These are phyloP conservation scores for Gentiana macrophylla DNA, from an alignment of 257 asterid species.

Conservation along the genomic window DNA sequence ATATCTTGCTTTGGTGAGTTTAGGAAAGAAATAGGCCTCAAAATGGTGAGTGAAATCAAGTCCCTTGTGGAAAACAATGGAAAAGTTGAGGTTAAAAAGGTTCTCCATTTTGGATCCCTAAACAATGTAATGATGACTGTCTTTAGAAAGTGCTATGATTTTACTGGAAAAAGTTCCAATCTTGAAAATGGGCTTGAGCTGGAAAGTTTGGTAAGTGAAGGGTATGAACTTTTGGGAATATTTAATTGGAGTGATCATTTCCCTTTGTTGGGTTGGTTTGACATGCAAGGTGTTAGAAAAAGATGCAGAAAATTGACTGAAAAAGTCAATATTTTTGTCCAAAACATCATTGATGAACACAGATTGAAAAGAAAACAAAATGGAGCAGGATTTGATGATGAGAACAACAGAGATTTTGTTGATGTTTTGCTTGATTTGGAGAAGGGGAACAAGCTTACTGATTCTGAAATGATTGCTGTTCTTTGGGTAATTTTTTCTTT, in stretches of 20 bases:
- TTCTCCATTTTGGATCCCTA: slow-evolving; percentile 48
- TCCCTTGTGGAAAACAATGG: slow-evolving; percentile 22
- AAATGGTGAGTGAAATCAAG: slow-evolving; percentile 35
- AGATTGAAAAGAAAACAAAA: slow-evolving; percentile 21
- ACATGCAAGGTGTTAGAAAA: slow-evolving; percentile 57
- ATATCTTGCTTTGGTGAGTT: slow-evolving; percentile 25
- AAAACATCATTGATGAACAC: slow-evolving; percentile 51
- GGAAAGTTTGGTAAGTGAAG: slow-evolving; percentile 54
- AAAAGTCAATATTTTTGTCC: slow-evolving; percentile 46
- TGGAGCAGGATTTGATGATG: slow-evolving; percentile 7
- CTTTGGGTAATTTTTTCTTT: slow-evolving; percentile 47
- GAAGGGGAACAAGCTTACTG: slow-evolving; percentile 40
- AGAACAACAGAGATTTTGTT: slow-evolving; percentile 43
- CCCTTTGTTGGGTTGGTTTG: slow-evolving; percentile 55
- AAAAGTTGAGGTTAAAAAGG: slow-evolving; percentile 28
- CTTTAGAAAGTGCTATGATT: slow-evolving; percentile 47
- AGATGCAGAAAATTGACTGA: slow-evolving; percentile 41
- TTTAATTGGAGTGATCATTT: slow-evolving; percentile 85
- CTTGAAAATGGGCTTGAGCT: slow-evolving; percentile 20
- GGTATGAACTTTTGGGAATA: slow-evolving; percentile 51
- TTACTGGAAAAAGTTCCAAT: slow-evolving; percentile 8
- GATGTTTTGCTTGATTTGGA: slow-evolving; percentile 68
- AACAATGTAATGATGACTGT: slow-evolving; percentile 76
- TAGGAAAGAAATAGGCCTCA: slow-evolving; percentile 35
- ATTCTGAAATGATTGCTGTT: slow-evolving; percentile 72